Percentiles rank a stretch among this genome's conserved stretches.
Conservation (phyloP, 768 basidiomycete species). For the Kwoniella newhampshirensis region DNA sequence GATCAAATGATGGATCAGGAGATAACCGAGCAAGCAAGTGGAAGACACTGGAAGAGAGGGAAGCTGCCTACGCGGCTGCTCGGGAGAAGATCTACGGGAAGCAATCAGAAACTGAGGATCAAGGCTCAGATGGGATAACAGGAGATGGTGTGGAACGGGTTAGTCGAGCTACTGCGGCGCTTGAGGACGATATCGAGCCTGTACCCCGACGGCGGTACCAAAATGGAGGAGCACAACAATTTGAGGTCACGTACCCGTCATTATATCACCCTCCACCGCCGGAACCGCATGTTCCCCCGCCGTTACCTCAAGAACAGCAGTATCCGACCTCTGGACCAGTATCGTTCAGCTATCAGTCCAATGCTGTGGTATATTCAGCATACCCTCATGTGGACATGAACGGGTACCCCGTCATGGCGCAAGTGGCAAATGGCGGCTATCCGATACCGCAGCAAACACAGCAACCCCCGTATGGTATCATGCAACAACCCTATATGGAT, state of each 20-base stretch:
- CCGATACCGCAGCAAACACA: conserved; percentile 6
- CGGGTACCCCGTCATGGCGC: conserved; percentile 11
- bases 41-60: conserved; percentile 44
- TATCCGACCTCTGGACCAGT: not conserved
- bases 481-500: conserved; percentile 16
- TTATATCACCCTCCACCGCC: conserved; percentile 29
- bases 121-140: not conserved
- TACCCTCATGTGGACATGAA: conserved; percentile 17
- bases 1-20: conserved; percentile 19
- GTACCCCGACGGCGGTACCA: conserved; percentile 31
- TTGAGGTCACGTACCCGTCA: conserved; percentile 38
- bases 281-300: conserved; percentile 7
- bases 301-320: conserved; percentile 8
- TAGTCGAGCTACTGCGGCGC: not conserved
- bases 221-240: not conserved
- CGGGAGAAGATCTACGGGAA: conserved; percentile 38
- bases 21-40: conserved; percentile 18
- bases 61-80: conserved; percentile 39
- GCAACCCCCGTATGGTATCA: conserved; percentile 8
- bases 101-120: not conserved
- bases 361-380: conserved; percentile 5
- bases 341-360: conserved; percentile 11
- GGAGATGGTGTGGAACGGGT: conserved; percentile 1
- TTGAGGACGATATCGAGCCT: conserved; percentile 37
- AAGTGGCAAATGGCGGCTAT: not conserved